Evolutionary conservation across 1,284 basidiomycete species (phyloP), one percentile per base, ranked within the genome.

Genomic region (Rhodotorula sp.): DNA sequence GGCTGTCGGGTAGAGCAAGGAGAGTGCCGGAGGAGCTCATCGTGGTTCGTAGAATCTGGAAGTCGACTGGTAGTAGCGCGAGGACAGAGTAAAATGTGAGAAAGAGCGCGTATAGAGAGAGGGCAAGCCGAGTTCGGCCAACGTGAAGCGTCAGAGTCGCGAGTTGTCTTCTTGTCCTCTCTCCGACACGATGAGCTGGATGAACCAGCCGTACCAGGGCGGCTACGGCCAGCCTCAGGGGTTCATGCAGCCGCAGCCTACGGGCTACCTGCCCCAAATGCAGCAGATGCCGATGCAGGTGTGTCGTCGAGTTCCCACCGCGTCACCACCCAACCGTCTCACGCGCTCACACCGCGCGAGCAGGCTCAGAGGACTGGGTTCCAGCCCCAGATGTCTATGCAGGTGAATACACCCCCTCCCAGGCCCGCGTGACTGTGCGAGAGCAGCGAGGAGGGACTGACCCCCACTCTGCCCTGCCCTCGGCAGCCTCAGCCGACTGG

Each of bases 261-360:
- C 82, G 3, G 88, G 89, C 64, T 88, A 84, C 74, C 81, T 81
- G 69, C 76, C 78, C 67, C 51, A 54, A 34, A 21, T 39, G 21
- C 81, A 80, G 21, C 73, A 72, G 68, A 73, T 77, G 59, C 78
- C 75, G 31, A 73, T 77, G 23, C 76, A 74, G 66, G 74, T 77
- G 29, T 70, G 74, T 63, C 64, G 20, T 52, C 34, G 26, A 10
- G 48, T 16, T 52, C 23, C 31, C 54, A 39, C 59, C 58, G 34
- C 73, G 73, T 64, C 73, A 67, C 57, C 29, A 6, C 26, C 65
- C 23, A 56, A 15, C 43, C 18, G 43, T n/a, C 12, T 20, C 49
- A 49, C 48, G 2, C 49, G 5, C 29, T 29, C 12, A 15, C 20
- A 1, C 6, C 48, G 3, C 16, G 29, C 43, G 5, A 5, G 26